These are phyloP conservation scores for Zygosaccharomyces gambellarensis DNA, from an alignment of 805 yeast species.

Conservation along the genomic window DNA sequence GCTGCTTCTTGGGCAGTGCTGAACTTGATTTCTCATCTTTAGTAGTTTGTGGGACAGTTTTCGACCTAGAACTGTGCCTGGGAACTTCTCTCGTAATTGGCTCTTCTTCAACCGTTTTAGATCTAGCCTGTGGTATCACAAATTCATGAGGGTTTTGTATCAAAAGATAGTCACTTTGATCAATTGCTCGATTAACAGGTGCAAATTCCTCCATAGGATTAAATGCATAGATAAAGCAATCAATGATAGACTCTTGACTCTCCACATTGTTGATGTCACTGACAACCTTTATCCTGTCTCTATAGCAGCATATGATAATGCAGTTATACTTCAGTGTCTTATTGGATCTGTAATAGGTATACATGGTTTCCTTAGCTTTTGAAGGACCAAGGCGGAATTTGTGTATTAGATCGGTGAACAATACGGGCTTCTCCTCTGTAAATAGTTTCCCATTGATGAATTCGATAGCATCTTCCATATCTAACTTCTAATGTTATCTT, in stretches of 20 bases:
- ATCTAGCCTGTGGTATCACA: slow-evolving; percentile 5
- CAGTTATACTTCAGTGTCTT: slow-evolving; percentile 28
- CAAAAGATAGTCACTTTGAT: slow-evolving; percentile 15
- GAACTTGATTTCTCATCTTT: neutral
- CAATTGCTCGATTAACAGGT: slow-evolving; percentile 19
- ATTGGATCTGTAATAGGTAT: slow-evolving; percentile 24
- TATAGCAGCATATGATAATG: slow-evolving; percentile 23
- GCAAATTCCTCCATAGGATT: slow-evolving; percentile 29
- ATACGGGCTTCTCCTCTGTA: slow-evolving; percentile 26
- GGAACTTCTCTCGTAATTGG: slow-evolving; percentile 1
- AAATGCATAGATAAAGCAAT: slow-evolving; percentile 34
- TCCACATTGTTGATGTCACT: slow-evolving; percentile 19
- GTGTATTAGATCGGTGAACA: slow-evolving; percentile 28
- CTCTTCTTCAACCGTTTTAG: slow-evolving; percentile 15
- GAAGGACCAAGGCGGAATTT: slow-evolving; percentile 25
- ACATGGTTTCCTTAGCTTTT: slow-evolving; percentile 28
- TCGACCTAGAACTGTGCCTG: slow-evolving; percentile 15
- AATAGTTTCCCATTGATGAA: slow-evolving; percentile 25
- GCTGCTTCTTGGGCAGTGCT: slow-evolving; percentile 6
- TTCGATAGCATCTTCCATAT: slow-evolving; percentile 8
- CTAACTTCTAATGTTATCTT: too few species aligned
- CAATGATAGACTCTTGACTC: slow-evolving; percentile 18
- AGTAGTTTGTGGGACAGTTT: slow-evolving; percentile 13
- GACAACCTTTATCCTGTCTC: slow-evolving; percentile 19
- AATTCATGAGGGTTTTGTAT: slow-evolving; percentile 21